Base-by-base conservation (phyloP, 2,329 filamentous ascomycete species). In the Hymenoscyphus repandus region DNA sequence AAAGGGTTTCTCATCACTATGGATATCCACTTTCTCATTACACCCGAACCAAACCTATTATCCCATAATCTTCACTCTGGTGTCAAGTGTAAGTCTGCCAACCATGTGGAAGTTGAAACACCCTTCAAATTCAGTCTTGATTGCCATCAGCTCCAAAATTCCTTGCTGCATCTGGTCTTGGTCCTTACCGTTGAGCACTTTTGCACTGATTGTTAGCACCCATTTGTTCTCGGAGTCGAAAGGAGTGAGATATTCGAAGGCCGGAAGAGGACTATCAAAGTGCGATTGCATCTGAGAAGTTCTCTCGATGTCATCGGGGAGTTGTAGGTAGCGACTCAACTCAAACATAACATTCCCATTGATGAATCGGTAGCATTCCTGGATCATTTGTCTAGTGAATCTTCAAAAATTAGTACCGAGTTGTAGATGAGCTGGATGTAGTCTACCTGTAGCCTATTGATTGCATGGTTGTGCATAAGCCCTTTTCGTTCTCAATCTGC, bases 111-210 rank as follows among this genome's bases (percentile, higher is more conserved):
- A 79, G 33, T 76, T 72, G 53, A 82, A 78, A 0, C 75, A 72
- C 0, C 76, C 75, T 2, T 73, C 70, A 6, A 82, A 68, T 46
- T 79, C 73, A 11, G 65, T 67, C 32, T 72, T 69, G 1, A 76
- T 66, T 1, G 64, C 68, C 15, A 74, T 56, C 5, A 85, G 66
- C 54, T 74, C 70, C n/a, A 77, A 76, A 37, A 76, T 73, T 0
- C 72, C 79, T 57, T 79, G 75, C 40, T 75, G 70, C 30, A 83
- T 72, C 60, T 79, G 78, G 5, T 59, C 60, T 0, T 79, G 79
- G 46, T 78, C 75, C 56, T 73, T 78, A 47, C 81, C 78, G 51
- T 82, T 78, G 6, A 74, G 57, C 2, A 82, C 77, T 45, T 78
- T 71, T 1, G 73, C 66, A 51, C 73, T 79, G 51, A 81, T 74